These are phyloP conservation scores for Fusarium lyarnte DNA, from an alignment of 2,329 filamentous ascomycete genomes.

Conservation along the genomic window DNA sequence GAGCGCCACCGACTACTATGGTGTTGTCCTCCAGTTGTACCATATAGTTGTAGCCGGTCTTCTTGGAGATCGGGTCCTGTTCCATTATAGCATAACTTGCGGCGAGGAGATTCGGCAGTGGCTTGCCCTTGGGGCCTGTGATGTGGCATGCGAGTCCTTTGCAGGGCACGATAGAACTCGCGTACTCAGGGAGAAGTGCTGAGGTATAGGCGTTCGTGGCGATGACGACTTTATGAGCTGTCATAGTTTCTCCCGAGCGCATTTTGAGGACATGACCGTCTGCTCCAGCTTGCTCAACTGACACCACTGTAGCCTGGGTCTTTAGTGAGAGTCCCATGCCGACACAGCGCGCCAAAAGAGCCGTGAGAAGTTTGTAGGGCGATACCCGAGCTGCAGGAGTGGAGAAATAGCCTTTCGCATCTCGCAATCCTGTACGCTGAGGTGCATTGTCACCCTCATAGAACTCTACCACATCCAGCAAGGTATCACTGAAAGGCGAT, in stretches of 20 bases:
- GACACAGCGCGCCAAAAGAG: not conserved
- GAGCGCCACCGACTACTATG: not conserved
- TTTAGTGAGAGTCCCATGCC: not conserved
- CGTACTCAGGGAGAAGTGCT: not conserved
- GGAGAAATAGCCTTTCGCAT: not conserved
- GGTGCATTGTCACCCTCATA: not conserved
- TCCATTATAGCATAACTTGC: not conserved
- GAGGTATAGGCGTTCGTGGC: not conserved
- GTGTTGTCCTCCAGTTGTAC: not conserved
- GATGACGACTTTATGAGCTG: not conserved
- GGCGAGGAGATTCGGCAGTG: not conserved
- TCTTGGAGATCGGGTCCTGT: not conserved
- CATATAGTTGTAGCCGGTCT: not conserved
- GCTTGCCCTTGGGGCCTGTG: not conserved
- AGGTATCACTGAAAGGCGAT: not conserved
- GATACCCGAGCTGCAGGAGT: not conserved
- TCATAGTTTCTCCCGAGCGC: not conserved
- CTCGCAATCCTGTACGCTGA: not conserved
- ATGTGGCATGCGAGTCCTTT: not conserved
- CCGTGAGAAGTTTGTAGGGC: not conserved
- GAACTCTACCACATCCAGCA: not conserved
- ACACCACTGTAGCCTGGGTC: not conserved
- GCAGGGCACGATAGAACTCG: not conserved
- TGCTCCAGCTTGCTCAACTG: not conserved
- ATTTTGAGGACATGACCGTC: not conserved